Evolutionary conservation across 805 yeast genomes (phyloP).

Genomic region (Wickerhamomyces subpelliculosus): DNA sequence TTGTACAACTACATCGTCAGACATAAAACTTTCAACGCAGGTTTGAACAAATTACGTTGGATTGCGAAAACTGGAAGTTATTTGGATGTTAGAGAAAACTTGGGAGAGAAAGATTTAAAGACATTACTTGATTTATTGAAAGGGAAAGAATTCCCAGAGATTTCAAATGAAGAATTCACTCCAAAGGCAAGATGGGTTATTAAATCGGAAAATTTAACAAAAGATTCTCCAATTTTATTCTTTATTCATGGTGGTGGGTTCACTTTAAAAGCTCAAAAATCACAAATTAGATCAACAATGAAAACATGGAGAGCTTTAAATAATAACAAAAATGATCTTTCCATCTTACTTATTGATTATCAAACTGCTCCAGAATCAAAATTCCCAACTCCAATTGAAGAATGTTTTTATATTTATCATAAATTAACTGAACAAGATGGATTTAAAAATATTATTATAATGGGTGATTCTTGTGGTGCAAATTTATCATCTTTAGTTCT

Average conservation of each 20-base stretch:
- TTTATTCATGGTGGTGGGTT: neutral
- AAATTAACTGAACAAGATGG: constrained; percentile 1
- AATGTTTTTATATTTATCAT: neutral
- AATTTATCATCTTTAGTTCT: neutral
- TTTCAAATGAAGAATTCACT: neutral
- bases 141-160: neutral
- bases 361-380: neutral
- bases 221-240: neutral
- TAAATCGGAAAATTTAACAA: neutral
- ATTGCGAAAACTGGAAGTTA: neutral
- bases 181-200: neutral
- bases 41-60: neutral
- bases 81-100: no score
- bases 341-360: neutral
- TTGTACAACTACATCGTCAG: neutral
- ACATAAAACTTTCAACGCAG: neutral
- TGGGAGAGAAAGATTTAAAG: no score
- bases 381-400: neutral
- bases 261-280: neutral
- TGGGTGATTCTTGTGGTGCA: neutral
- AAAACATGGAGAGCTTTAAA: neutral
- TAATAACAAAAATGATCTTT: neutral
- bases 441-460: neutral
- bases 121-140: no score
- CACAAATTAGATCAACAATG: neutral